These are phyloP conservation scores for Batrachochytrium dendrobatidis DNA, from an alignment of 371 early-diverging fungal genomes.

Conservation along the genomic window DNA sequence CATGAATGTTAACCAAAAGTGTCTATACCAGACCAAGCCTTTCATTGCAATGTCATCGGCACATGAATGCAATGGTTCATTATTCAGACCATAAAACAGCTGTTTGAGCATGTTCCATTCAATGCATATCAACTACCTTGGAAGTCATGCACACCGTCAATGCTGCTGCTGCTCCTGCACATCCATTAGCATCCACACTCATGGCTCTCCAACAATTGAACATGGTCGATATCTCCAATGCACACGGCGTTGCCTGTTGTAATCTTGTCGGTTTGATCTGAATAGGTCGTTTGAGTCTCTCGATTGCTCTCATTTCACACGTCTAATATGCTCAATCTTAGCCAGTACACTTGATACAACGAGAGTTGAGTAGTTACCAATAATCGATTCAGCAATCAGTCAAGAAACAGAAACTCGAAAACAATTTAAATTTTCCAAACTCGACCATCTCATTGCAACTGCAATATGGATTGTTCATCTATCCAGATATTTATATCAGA, in stretches of 20 bases:
- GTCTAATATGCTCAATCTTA: too few relatives aligned
- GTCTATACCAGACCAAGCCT: neutral
- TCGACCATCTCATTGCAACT: too few relatives aligned
- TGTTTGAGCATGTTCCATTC: neutral
- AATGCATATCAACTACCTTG: slow-evolving; percentile 3
- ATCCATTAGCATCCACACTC: slow-evolving; percentile 41
- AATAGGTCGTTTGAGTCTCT: slow-evolving; percentile 25
- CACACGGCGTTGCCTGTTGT: slow-evolving; percentile 38
- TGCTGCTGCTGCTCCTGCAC: slow-evolving; percentile 35
- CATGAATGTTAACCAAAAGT: neutral
- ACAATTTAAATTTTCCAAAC: too few relatives aligned
- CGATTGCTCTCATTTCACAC: slow-evolving; percentile 18
- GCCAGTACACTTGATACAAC: too few relatives aligned
- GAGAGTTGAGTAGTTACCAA: too few relatives aligned
- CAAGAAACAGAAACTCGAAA: too few relatives aligned
- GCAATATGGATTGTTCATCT: too few relatives aligned
- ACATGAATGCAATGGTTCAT: neutral
- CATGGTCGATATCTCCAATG: slow-evolving; percentile 43
- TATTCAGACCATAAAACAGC: neutral
- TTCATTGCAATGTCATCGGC: neutral
- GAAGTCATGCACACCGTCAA: slow-evolving; percentile 43
- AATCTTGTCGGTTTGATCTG: slow-evolving; percentile 31
- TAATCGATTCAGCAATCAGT: too few relatives aligned
- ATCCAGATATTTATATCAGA: too few relatives aligned
- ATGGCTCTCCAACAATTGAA: slow-evolving; percentile 54